These are phyloP conservation scores for Moringa oleifera DNA, from an alignment of 345 rosid species.

Conservation along the genomic window DNA sequence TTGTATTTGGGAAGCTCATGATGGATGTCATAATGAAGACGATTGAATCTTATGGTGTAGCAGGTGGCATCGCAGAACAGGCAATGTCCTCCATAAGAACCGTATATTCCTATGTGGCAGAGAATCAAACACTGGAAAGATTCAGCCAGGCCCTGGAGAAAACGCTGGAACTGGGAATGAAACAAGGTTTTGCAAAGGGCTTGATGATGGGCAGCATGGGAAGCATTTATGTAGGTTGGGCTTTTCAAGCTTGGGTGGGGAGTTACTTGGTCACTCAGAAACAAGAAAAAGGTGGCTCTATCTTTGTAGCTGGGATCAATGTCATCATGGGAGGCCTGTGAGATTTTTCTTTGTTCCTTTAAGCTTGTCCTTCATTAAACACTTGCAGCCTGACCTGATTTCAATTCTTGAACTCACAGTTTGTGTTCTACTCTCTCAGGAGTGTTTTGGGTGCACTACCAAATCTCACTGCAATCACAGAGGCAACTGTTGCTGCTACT, in stretches of 20 bases:
- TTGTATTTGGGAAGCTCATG: conserved; percentile 60
- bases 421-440: conserved; percentile 30
- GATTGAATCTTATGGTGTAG: conserved; percentile 52
- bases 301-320: conserved; percentile 56
- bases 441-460: conserved; percentile 54
- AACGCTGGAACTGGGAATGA: conserved; percentile 47
- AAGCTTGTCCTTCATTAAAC: not conserved
- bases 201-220: conserved; percentile 75
- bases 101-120: conserved; percentile 58
- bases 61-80: conserved; percentile 68
- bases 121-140: conserved; percentile 34
- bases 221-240: conserved; percentile 55
- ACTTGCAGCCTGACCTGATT: not conserved
- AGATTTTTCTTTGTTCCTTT: conserved; percentile 16
- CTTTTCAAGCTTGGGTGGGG: conserved; percentile 63
- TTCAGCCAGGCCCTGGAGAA: conserved; percentile 46
- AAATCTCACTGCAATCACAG: conserved; percentile 51
- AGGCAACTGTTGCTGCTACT: conserved; percentile 44
- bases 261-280: conserved; percentile 51
- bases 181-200: conserved; percentile 61
- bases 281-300: conserved; percentile 49
- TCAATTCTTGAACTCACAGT: conserved; percentile 9
- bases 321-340: conserved; percentile 66
- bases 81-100: conserved; percentile 62
- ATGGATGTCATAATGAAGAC: conserved; percentile 52